Evolutionary conservation across 805 yeast species (phyloP).

Genomic region (Kockiozyma suomiensis): DNA sequence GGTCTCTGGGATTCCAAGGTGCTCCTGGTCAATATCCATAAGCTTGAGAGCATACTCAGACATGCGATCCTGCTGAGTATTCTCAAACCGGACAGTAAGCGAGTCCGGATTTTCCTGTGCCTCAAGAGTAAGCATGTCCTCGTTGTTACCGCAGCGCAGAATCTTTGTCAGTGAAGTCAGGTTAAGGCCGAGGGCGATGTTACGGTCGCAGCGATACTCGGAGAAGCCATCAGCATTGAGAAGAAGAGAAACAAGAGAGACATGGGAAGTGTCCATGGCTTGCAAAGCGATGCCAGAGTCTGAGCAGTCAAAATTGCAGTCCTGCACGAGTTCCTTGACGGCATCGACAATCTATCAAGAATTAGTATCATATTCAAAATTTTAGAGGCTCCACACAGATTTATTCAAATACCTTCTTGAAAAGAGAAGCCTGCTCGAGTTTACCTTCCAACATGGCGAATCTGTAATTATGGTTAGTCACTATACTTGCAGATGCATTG

Average conservation of each 20-base stretch:
- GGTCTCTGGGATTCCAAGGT: conserved; percentile 90
- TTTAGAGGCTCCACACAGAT: background rate
- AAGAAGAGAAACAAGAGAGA: conserved; percentile 81
- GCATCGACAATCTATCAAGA: conserved; percentile 72
- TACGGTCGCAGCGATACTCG: conserved; percentile 94
- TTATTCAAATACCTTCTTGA: conserved; percentile 63
- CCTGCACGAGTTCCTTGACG: conserved; percentile 88
- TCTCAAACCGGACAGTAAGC: conserved; percentile 83
- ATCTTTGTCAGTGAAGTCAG: conserved; percentile 84
- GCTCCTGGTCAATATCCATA: conserved; percentile 96
- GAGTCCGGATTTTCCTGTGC: conserved; percentile 88
- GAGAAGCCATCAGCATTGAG: conserved; percentile 87
- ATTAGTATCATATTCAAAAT: conserved; percentile 5
- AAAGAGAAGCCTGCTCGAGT: conserved; percentile 86
- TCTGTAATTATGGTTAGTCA: background rate
- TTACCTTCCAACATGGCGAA: conserved; percentile 89
- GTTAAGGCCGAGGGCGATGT: conserved; percentile 88
- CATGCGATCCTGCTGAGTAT: conserved; percentile 83
- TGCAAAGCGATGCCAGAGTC: conserved; percentile 93
- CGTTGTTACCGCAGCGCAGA: conserved; percentile 86
- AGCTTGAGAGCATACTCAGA: conserved; percentile 88
- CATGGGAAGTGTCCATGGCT: conserved; percentile 97
- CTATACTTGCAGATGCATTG: background rate
- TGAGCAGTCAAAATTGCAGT: conserved; percentile 97
- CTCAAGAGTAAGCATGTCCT: conserved; percentile 81